These are phyloP conservation scores for Schwanniomyces vanrijiae DNA, from an alignment of 805 yeast genomes.

Conservation along the genomic window DNA sequence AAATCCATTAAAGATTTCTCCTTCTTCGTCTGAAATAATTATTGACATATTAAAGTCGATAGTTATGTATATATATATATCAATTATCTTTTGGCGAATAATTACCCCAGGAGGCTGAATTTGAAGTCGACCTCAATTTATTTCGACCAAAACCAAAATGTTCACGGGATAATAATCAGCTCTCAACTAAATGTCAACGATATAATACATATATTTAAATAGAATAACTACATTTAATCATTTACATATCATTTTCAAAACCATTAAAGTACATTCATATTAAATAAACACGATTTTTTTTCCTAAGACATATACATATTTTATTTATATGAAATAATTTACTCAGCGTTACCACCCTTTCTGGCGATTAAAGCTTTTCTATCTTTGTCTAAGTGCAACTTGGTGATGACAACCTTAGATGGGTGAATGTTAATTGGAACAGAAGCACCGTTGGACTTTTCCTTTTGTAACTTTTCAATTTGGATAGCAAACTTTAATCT, in stretches of 20 bases:
- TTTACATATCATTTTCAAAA: slow-evolving; percentile 3
- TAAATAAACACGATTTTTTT: slow-evolving; percentile 10
- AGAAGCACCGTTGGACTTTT: slow-evolving; percentile 97
- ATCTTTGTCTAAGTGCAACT: slow-evolving; percentile 97
- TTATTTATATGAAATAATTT: slow-evolving; percentile 33
- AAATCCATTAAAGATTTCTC: slow-evolving; percentile 36
- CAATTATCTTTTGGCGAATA: neutral
- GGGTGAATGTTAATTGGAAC: slow-evolving; percentile 97
- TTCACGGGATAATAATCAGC: neutral
- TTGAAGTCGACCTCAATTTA: neutral
- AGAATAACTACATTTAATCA: neutral
- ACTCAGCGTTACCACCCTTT: slow-evolving; percentile 97
- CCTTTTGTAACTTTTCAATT: slow-evolving; percentile 95
- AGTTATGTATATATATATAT: neutral
- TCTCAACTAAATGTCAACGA: neutral
- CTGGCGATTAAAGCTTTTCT: slow-evolving; percentile 96
- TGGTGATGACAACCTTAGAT: slow-evolving; percentile 98
- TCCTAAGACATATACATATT: slow-evolving; percentile 9
- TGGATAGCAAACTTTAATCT: slow-evolving; percentile 97
- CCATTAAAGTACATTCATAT: slow-evolving; percentile 18
- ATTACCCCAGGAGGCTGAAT: neutral
- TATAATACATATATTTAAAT: neutral
- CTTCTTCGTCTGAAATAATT: slow-evolving; percentile 26
- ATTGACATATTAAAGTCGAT: slow-evolving; percentile 10
- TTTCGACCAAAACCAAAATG: neutral